phyloP scores from a whole-genome alignment of 2,329 filamentous ascomycete genomes.

The Arachnopeziza araneosa region DNA sequence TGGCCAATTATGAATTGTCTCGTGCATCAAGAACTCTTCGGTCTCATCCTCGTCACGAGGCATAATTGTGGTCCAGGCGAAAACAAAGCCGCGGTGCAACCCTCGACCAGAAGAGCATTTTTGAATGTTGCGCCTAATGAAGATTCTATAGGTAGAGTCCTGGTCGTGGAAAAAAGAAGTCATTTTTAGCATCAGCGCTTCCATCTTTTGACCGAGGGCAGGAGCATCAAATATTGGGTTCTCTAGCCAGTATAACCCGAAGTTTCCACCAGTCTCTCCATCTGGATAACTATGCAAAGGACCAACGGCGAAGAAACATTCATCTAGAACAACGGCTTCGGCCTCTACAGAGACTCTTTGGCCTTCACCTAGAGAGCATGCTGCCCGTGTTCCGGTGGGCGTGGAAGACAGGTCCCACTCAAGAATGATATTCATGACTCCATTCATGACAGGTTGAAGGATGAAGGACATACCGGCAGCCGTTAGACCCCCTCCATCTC shows the following conservation, averaged over 20 bases:
- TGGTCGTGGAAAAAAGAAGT: background rate
- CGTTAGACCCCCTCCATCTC: background rate
- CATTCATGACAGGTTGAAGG: background rate
- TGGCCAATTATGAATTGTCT: slow-evolving; percentile 1
- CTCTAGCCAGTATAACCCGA: slow-evolving; percentile 1
- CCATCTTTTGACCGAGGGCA: background rate
- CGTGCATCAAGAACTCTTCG: background rate
- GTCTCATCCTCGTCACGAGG: background rate
- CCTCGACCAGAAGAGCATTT: background rate
- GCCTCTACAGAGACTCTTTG: background rate
- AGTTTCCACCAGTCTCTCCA: background rate
- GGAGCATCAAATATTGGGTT: background rate
- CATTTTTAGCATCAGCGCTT: background rate
- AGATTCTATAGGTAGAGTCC: background rate
- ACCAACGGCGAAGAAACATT: background rate
- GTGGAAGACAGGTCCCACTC: background rate
- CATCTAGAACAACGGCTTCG: background rate
- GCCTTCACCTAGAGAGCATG: background rate
- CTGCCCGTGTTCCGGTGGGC: background rate
- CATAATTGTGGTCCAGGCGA: background rate
- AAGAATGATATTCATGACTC: background rate
- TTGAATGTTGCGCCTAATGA: background rate
- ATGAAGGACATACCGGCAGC: background rate
- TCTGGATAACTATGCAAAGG: background rate
- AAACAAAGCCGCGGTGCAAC: background rate